These are phyloP conservation scores for Aphanomyces euteiches DNA, from an alignment of 352 stramenopile species.

Conservation along the genomic window DNA sequence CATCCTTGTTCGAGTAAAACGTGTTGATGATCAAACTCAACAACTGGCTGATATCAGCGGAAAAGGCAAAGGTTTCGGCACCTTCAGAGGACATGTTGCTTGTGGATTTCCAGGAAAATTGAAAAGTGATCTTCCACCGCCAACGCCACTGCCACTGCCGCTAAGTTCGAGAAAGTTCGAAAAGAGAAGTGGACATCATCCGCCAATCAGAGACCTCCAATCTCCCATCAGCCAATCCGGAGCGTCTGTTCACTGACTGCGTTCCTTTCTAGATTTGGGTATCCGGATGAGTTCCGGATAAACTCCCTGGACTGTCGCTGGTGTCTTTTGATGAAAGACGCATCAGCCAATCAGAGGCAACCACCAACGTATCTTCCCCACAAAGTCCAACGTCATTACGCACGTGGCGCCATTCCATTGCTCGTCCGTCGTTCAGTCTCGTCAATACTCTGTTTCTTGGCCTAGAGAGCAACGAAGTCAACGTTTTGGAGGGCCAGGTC, in stretches of 20 bases:
- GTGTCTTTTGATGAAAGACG: too few species aligned
- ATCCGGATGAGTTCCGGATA: too few species aligned
- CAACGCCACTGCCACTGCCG: background rate
- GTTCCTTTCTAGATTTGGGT: too few species aligned
- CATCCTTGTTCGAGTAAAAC: conserved; percentile 99
- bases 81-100: conserved; percentile 62
- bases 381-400: too few species aligned
- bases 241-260: too few species aligned
- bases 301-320: too few species aligned
- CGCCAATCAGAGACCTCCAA: too few species aligned
- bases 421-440: background rate
- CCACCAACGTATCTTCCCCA: too few species aligned
- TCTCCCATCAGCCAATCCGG: too few species aligned
- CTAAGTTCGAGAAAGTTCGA: conserved; percentile 25
- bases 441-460: conserved; percentile 50
- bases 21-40: conserved; percentile 98
- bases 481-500: conserved; percentile 68
- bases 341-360: too few species aligned
- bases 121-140: conserved; percentile 14
- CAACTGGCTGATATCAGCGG: conserved; percentile 99
- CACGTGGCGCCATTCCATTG: too few species aligned
- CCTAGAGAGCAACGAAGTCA: conserved; percentile 69
- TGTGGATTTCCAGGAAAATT: conserved; percentile 19
- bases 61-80: conserved; percentile 99
- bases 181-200: background rate